Conservation (phyloP, 129 eudicot genomes). For the Flaveria ramosissima region DNA sequence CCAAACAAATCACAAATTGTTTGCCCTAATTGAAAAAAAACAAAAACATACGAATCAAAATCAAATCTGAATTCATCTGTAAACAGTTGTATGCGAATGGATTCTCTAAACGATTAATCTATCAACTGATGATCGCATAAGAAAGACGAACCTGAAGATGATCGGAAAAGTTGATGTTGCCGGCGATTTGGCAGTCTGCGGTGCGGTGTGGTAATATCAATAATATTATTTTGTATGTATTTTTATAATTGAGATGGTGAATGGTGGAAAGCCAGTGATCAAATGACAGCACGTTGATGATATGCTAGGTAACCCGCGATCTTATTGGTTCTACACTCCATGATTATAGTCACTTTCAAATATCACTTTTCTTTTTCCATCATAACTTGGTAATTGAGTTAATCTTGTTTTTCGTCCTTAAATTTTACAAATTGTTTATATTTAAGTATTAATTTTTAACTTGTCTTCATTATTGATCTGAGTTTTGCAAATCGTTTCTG, state of each 20-base stretch:
- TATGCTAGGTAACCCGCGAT: neutral
- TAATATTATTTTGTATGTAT: constrained; percentile 2
- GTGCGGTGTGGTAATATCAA: constrained; percentile 13
- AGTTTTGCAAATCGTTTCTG: too few species aligned
- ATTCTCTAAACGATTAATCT: neutral
- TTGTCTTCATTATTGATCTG: too few species aligned
- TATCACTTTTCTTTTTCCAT: neutral
- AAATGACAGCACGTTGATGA: constrained; percentile 8
- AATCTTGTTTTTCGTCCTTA: too few species aligned
- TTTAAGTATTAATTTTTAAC: too few species aligned
- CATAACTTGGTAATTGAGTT: too few species aligned
- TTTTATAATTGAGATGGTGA: constrained; percentile 13
- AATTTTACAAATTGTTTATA: too few species aligned
- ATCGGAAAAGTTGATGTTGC: constrained; percentile 11
- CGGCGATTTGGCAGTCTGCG: constrained; percentile 33
- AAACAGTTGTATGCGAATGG: neutral
- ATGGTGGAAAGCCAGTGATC: neutral
- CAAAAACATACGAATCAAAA: neutral
- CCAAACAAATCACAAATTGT: constrained; percentile 16
- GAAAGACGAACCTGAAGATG: constrained; percentile 27
- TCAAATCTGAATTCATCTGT: constrained; percentile 9
- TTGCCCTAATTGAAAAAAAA: neutral
- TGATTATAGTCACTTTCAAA: neutral
- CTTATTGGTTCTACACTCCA: neutral
- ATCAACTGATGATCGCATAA: neutral